Conservation (phyloP, 441 rosid genomes). For the Pelargonium australe region DNA sequence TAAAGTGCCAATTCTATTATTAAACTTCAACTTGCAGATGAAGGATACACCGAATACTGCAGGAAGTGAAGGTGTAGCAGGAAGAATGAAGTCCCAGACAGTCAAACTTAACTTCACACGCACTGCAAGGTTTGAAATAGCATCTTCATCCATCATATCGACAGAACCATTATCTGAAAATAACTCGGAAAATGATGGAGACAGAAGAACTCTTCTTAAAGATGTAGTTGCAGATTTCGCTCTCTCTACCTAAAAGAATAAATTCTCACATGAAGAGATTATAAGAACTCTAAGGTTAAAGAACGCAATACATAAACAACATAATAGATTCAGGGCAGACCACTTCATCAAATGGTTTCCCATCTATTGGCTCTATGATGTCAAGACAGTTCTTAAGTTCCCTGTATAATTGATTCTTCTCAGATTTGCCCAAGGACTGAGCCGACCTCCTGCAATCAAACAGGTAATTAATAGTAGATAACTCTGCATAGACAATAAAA, state of each 20-base stretch:
- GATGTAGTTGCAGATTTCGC: constrained; percentile 66
- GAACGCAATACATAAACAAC: constrained; percentile 4
- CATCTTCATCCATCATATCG: constrained; percentile 97
- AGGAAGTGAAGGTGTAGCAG: constrained; percentile 85
- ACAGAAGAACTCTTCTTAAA: constrained; percentile 71
- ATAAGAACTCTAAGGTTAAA: constrained; percentile 9
- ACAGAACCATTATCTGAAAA: constrained; percentile 61
- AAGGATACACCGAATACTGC: constrained; percentile 96
- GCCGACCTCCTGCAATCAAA: constrained; percentile 40
- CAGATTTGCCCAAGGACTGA: constrained; percentile 47
- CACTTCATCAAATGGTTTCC: constrained; percentile 70
- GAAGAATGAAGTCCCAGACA: constrained; percentile 87
- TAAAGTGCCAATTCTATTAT: not conserved
- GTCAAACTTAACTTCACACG: constrained; percentile 76
- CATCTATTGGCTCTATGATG: constrained; percentile 63
- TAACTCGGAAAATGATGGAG: constrained; percentile 82
- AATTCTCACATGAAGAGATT: constrained; percentile 30
- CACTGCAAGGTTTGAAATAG: constrained; percentile 66
- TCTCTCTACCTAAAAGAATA: constrained; percentile 66
- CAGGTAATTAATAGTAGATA: constrained; percentile 16
- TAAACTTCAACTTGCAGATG: not conserved
- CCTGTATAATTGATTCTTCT: constrained; percentile 54
- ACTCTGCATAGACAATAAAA: constrained; percentile 6
- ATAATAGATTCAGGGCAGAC: constrained; percentile 31
- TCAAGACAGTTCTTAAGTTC: constrained; percentile 72